Evolutionary conservation across 192 early-diverging fungal species (phyloP), one percentile per base, ranked within the genome.

Genomic region (Mortierella claussenii): DNA sequence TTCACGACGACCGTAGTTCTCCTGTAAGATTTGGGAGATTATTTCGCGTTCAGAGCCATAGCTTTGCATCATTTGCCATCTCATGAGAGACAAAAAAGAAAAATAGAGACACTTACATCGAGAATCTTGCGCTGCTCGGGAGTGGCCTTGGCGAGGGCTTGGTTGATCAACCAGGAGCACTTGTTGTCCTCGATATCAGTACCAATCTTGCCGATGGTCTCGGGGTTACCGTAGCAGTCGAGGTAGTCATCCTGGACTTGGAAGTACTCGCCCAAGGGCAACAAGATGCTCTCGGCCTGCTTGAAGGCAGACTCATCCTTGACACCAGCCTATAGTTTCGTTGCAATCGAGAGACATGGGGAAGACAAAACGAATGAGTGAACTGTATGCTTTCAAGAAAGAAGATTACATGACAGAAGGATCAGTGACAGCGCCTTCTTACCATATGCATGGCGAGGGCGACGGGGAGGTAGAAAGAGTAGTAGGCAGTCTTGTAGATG

Each of bases 161-260:
- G 91, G 66, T 96, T 95, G 68, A 99, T 92, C 61, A 98, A 82
- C 97, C 97, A 99, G 20, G 92, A 94, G 84, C 97, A 99, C 88
- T 99, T 99, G 90, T 99, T 99, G 82, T 98, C 97, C 84, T 98
- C 91, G 52, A 99, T 99, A 78, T 99, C 97, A 28, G 97, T 99
- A 45, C 97, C 97, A 81, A 99, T 95, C 88, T 99, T 99, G 71
- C 97, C 97, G 82, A 98, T 98, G 37, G 93, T 83, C 51, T 86
- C 88, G 6, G 96, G 94, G 33, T 84, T 87, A 63, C 93, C 97
- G 66, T 90, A 99, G 86, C 96, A 98, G 84, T 99, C 97, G 78
- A 99, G 79, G 74, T 94, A 99, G 76, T 99, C 97, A 79, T 99
- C 97, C 85, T 99, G 97, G 55, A 96, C 85, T 84, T 99, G 97